Percentiles rank a stretch among this genome's conserved stretches.
These are phyloP conservation scores for Tranzscheliella williamsii DNA, from an alignment of 1,284 basidiomycete genomes.

Conservation along the genomic window DNA sequence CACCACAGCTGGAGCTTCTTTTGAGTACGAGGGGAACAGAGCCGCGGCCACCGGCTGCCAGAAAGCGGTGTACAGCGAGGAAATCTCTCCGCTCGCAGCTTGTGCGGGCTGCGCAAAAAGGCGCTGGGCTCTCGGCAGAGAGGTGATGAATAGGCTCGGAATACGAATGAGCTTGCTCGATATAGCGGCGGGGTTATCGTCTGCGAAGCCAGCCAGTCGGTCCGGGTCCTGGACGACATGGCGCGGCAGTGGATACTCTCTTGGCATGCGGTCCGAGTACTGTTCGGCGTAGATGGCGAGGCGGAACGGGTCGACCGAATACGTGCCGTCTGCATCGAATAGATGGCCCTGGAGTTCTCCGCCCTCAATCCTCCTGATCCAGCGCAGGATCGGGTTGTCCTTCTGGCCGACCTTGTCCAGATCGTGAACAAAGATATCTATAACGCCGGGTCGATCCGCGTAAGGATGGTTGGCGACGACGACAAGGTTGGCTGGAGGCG, in stretches of 20 bases:
- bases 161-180: constrained; percentile 16
- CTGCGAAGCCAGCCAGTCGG: constrained; percentile 12
- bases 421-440: constrained; percentile 46
- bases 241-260: constrained; percentile 18
- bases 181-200: constrained; percentile 10
- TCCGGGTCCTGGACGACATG: constrained; percentile 20
- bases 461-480: constrained; percentile 44
- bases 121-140: too few species aligned
- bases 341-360: constrained; percentile 4
- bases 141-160: constrained; percentile 39
- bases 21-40: constrained; percentile 5
- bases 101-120: constrained; percentile 9
- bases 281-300: constrained; percentile 37
- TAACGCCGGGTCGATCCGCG: constrained; percentile 23
- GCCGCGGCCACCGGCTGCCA: constrained; percentile 17
- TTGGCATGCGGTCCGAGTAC: constrained; percentile 18
- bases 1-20: constrained; percentile 2
- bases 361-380: constrained; percentile 36
- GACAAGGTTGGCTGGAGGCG: constrained; percentile 29
- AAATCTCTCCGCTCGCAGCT: neutral
- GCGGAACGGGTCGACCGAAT: constrained; percentile 33
- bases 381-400: constrained; percentile 24
- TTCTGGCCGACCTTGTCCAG: constrained; percentile 28
- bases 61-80: constrained; percentile 14
- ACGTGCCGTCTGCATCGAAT: constrained; percentile 5